These are phyloP conservation scores for Spizellomyces sp. DNA, from an alignment of 192 early-diverging fungal species.

Conservation along the genomic window DNA sequence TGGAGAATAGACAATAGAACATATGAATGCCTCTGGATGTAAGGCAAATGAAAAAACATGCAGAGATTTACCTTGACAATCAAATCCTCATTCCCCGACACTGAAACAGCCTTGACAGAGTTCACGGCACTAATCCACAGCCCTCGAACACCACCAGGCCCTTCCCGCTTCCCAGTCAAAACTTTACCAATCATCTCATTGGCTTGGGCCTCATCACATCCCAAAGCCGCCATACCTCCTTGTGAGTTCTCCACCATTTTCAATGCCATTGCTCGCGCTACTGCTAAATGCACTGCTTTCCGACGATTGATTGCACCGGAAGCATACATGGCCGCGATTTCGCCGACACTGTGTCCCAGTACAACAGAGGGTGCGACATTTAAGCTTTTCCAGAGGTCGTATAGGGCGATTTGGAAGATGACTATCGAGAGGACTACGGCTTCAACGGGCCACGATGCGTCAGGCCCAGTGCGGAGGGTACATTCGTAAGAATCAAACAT, in stretches of 20 bases:
- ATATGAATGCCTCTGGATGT: too few relatives aligned
- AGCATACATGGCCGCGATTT: constrained; percentile 37
- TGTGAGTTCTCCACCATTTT: constrained; percentile 18
- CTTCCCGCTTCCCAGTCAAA: too few relatives aligned
- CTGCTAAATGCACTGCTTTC: constrained; percentile 34
- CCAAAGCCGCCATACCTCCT: constrained; percentile 38
- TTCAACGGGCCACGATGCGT: constrained; percentile 22
- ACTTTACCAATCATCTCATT: too few relatives aligned
- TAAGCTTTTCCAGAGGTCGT: constrained; percentile 31
- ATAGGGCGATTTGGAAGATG: constrained; percentile 36
- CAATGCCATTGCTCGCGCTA: constrained; percentile 35
- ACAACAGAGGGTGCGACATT: constrained; percentile 23
- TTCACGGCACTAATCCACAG: constrained; percentile 39
- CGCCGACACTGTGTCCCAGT: constrained; percentile 40
- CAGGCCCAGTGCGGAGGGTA: neutral
- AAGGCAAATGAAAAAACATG: too few relatives aligned
- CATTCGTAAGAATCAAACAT: constrained; percentile 7
- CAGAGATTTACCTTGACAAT: constrained; percentile 27
- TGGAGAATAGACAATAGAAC: too few relatives aligned
- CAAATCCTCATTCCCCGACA: constrained; percentile 24
- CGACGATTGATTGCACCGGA: constrained; percentile 19
- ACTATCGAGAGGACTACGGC: constrained; percentile 31
- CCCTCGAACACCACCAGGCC: too few relatives aligned
- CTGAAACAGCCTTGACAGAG: constrained; percentile 33
- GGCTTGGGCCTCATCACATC: neutral